Evolutionary conservation across 2,329 filamentous ascomycete species (phyloP), one percentile per base, ranked within the genome.

Genomic region (Alternaria sp.): DNA sequence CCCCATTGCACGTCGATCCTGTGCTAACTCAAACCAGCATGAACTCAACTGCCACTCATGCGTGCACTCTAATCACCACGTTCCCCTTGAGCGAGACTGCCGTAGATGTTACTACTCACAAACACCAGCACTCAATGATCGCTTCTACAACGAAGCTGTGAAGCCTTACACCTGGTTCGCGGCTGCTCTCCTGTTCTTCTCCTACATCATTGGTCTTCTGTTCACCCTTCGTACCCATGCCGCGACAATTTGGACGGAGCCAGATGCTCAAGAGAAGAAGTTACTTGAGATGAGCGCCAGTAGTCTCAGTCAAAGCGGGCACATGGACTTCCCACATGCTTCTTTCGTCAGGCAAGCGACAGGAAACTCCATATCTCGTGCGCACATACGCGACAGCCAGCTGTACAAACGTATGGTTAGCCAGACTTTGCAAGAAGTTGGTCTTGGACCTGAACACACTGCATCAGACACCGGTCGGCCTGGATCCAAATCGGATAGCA

Each of bases 141-240:
- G 89, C 4, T 99, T 99, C 81, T 99, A 96, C 75, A 85, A 91
- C 15, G 89, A 96, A 76, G 95, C 95, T 4, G 95, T 99, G 9
- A 89, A 93, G 49, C 96, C 96, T 1, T 99, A 97, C 80, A 97
- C 93, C 73, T 97, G 94, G 85, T 88, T 97, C 74, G 91, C 93
- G 5, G 93, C 96, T 1, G 82, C 90, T 5, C 86, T 96, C 75
- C 85, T 99, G 13, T 98, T 99, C 81, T 83, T 97, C 26, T 96
- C 94, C 1, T 99, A 99, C 77, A 85, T 96, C 36, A 96, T 98
- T 63, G 96, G 96, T 23, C 85, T 99, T 13, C 93, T 96, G 86
- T 99, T 99, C 80, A 99, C 96, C 1, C 86, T 99, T 19, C 88
- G 96, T 67, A 99, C 96, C 0, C 96, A 99, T 77, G 96, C 96